Evolutionary conservation across 2,329 filamentous ascomycete species (phyloP), one percentile per base, ranked within the genome.

Genomic region (Aurifilum marmelostoma): DNA sequence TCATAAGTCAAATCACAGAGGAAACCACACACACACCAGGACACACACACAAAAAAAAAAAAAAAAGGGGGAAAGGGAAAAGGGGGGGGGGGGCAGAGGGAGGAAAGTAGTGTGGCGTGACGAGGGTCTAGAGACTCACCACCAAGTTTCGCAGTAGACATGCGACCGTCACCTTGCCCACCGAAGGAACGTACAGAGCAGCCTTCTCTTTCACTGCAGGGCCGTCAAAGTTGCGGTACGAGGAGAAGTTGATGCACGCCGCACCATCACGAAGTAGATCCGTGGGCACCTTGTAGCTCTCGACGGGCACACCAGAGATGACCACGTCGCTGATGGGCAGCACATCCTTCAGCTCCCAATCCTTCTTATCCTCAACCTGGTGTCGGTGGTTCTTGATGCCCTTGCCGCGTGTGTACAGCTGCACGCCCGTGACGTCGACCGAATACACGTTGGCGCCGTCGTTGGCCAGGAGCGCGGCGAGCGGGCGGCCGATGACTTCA

Each of bases 201-300:
- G 96, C 96, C 83, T 94, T 97, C 79, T 97, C 92, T 82, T 97
- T 98, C 73, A 98, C 89, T 62, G 92, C 92, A 0, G 91, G 89
- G 1, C 86, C 86, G 71, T 91, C 90, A 80, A 98, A 98, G 82
- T 99, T 98, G 83, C 94, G 93, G 80, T 92, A 93, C 65, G 93
- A 97, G 9, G 94, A 97, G 79, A 99, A 98, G 82, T 99, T 99
- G 83, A 99, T 94, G 85, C 96, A 99, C n/a, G 97, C 93, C 39
- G 93, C 94, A 62, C 96, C 96, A 68, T 97, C 92, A 61, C 93
- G 88, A 75, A 99, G 85, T 71, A 96, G 83, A 65, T 92, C 88
- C 3, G 91, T 91, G 7, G 94, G 92, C 34, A 99, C 92, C 84
- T 98, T 97, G 87, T 91, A 99, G 71, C 85, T 88, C 72, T 97